Percentiles rank a stretch among this genome's conserved stretches.
phyloP scores from a whole-genome alignment of 2,329 filamentous ascomycete genomes.

The Alternaria incomplexa region DNA sequence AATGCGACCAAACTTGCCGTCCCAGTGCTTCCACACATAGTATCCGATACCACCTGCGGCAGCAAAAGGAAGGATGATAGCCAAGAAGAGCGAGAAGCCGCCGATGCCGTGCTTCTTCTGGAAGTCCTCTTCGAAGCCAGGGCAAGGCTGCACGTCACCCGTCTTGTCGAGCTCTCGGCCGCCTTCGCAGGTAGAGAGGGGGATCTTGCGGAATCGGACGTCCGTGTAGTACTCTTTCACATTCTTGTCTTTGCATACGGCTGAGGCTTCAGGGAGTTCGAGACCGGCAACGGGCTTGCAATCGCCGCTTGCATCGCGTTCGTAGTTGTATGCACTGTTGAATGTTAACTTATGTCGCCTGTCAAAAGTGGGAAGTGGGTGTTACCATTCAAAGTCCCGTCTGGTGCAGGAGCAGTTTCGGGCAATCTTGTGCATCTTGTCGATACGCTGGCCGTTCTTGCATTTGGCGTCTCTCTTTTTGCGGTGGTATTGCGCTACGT shows the following conservation, averaged over 20 bases:
- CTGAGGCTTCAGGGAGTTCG: constrained; percentile 64
- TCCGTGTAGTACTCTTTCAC: constrained; percentile 82
- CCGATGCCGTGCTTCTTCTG: constrained; percentile 72
- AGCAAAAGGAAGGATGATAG: constrained; percentile 76
- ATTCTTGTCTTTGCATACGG: constrained; percentile 67
- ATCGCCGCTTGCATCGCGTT: constrained; percentile 76
- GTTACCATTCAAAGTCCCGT: constrained; percentile 91
- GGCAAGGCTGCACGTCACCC: constrained; percentile 68
- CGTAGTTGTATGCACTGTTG: constrained; percentile 89
- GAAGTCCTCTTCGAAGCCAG: constrained; percentile 82
- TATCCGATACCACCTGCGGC: constrained; percentile 77
- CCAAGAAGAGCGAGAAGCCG: constrained; percentile 81
- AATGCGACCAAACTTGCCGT: constrained; percentile 87
- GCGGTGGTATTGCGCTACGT: constrained; percentile 85
- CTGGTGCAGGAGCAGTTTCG: constrained; percentile 83
- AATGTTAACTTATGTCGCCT: constrained; percentile 14
- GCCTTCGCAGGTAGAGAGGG: constrained; percentile 82
- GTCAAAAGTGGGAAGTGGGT: constrained; percentile 4
- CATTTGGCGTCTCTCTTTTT: constrained; percentile 82
- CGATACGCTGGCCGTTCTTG: constrained; percentile 77
- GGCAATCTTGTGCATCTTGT: constrained; percentile 68
- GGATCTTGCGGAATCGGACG: constrained; percentile 88
- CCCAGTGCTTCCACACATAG: constrained; percentile 85
- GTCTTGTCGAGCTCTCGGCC: constrained; percentile 77
- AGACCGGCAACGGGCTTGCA: constrained; percentile 80